These are phyloP conservation scores for Theileria sp. DNA, from an alignment of 169 alveolate species.

Conservation along the genomic window DNA sequence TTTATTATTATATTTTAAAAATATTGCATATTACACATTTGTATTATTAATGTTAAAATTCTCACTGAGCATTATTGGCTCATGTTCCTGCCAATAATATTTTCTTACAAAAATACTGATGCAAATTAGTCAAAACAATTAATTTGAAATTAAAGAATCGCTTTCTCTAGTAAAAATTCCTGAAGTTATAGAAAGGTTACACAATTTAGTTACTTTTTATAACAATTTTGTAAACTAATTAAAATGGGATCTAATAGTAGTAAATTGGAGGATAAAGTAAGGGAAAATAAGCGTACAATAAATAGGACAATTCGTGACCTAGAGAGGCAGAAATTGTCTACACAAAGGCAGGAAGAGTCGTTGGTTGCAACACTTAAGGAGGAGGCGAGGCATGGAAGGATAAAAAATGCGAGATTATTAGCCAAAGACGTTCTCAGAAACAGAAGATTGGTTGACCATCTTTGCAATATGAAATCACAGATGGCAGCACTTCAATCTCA, in stretches of 20 bases:
- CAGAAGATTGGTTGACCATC: constrained; percentile 41
- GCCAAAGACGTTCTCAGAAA: constrained; percentile 56
- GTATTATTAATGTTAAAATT: neutral
- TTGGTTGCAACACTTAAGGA: constrained; percentile 24
- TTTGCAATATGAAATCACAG: constrained; percentile 48
- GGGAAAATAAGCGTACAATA: constrained; percentile 41
- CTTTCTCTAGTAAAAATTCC: constrained; percentile 86
- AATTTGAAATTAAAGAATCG: constrained; percentile 85
- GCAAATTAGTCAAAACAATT: constrained; percentile 56
- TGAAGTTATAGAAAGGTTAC: constrained; percentile 65
- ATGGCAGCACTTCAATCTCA: constrained; percentile 36
- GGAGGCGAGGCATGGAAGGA: constrained; percentile 43
- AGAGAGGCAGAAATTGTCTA: constrained; percentile 37
- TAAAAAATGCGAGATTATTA: constrained; percentile 22
- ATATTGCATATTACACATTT: neutral
- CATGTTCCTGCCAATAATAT: neutral
- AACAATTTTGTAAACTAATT: constrained; percentile 1
- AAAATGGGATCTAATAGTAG: constrained; percentile 49
- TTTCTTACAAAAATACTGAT: neutral
- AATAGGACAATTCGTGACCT: constrained; percentile 52
- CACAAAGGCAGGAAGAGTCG: constrained; percentile 41
- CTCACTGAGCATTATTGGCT: neutral
- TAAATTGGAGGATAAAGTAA: constrained; percentile 35
- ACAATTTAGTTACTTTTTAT: constrained; percentile 19
- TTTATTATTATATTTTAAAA: neutral